Conservation (phyloP, 768 basidiomycete species). For the Pleurotus djamor region DNA sequence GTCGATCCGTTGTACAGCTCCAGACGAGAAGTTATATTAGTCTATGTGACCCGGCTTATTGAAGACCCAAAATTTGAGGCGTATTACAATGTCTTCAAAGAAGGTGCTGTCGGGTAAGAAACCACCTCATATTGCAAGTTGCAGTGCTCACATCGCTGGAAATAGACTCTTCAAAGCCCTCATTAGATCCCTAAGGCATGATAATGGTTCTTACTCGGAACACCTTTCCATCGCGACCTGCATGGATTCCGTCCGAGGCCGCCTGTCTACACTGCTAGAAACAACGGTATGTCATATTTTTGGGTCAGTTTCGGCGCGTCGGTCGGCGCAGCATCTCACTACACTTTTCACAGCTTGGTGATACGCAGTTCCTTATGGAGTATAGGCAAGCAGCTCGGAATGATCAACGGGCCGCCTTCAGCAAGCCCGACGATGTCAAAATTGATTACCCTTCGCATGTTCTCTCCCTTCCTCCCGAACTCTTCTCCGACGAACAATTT, state of each 20-base stretch:
- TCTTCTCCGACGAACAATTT: background rate
- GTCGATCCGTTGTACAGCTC: background rate
- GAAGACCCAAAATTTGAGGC: background rate
- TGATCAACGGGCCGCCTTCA: background rate
- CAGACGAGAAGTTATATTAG: background rate
- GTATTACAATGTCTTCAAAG: background rate
- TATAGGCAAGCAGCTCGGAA: background rate
- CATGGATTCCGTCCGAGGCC: background rate
- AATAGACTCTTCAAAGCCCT: background rate
- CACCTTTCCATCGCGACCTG: background rate
- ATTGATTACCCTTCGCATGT: background rate
- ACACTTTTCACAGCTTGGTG: background rate
- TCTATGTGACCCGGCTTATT: background rate
- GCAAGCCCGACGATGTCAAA: background rate
- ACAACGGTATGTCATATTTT: background rate
- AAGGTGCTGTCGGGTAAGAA: background rate
- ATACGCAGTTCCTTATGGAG: background rate
- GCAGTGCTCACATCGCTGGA: background rate
- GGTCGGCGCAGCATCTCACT: background rate
- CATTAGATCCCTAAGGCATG: background rate
- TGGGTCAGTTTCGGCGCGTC: background rate
- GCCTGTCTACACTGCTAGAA: background rate
- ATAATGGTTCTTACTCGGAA: background rate
- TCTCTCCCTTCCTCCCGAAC: background rate
- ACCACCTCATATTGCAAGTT: background rate